Evolutionary conservation across 1,284 basidiomycete species (phyloP), one percentile per base, ranked within the genome.

Genomic region (Fomitopsis pinicola): DNA sequence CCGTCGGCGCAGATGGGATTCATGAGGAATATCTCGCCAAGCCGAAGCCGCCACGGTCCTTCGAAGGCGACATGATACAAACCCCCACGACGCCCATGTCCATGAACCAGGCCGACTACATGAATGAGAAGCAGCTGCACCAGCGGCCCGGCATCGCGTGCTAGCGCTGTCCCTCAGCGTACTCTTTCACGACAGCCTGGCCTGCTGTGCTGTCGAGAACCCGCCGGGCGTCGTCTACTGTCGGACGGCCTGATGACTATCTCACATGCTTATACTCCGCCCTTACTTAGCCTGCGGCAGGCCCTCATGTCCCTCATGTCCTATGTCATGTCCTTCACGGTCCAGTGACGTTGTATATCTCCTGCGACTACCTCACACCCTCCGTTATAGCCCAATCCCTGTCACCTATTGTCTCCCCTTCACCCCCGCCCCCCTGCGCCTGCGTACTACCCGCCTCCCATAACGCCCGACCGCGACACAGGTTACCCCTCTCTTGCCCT

Each of bases 1-100:
- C 75, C 19, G 62, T 73, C n/a, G 69, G 63, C 3, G 67, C 63
- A 42, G 68, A 71, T 26, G 69, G 68, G n/a, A 66, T 67, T 15
- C 58, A 66, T 22, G 67, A 71, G 50, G 66, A 66, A 35, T 68
- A 63, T 58, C 62, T 64, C 14, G 69, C 64, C 59, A 71, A 64
- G 56, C 67, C 68, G 61, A 72, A 71, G 54, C 66, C 62, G 26
- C 65, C 55, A 35, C 42, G 48, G 28, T 57, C 67, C 55, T 61
- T 67, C 38, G 69, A 74, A 19, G 71, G 72, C 48, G 69, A 64
- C 55, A 68, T 67, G 55, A 62, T 71, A 42, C 68, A 64, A 48
- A 70, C 67, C 52, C 65, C 58, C 33, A 64, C 64, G 44, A 62
- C 54, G n/a, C 64, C 40, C 46, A 62, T 64, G 57, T 64, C 66